Evolutionary conservation across 805 yeast genomes (phyloP).

Genomic region (Pichia pseudocactophila): DNA sequence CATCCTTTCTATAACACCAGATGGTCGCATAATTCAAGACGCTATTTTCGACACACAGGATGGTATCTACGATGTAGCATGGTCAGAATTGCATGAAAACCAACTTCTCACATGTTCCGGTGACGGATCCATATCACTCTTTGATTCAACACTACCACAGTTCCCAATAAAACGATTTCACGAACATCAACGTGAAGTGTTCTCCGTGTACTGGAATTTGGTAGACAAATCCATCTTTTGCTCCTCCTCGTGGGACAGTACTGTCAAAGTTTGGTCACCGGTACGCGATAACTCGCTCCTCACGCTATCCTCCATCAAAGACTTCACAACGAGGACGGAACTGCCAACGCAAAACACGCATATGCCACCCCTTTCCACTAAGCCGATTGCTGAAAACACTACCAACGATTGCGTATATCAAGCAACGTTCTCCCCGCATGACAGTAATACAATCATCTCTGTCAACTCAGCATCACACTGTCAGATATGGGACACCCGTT

Average conservation of each 20-base stretch:
- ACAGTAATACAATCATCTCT: slow-evolving; percentile 56
- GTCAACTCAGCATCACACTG: slow-evolving; percentile 69
- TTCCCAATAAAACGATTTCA: slow-evolving; percentile 68
- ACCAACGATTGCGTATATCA: slow-evolving; percentile 61
- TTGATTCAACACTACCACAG: slow-evolving; percentile 58
- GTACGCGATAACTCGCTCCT: slow-evolving; percentile 44
- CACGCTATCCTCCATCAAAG: slow-evolving; percentile 38
- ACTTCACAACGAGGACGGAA: slow-evolving; percentile 16
- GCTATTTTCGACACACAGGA: slow-evolving; percentile 82
- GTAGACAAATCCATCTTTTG: slow-evolving; percentile 49
- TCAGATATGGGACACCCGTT: slow-evolving; percentile 76
- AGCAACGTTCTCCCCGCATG: slow-evolving; percentile 78
- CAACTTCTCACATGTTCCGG: slow-evolving; percentile 80
- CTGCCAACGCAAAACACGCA: slow-evolving; percentile 6
- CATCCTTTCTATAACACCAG: slow-evolving; percentile 56
- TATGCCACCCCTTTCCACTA: slow-evolving; percentile 30
- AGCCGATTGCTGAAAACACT: slow-evolving; percentile 27
- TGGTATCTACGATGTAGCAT: slow-evolving; percentile 76
- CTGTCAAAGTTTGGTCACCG: slow-evolving; percentile 73
- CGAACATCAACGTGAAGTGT: slow-evolving; percentile 53
- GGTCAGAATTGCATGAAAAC: slow-evolving; percentile 89
- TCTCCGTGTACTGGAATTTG: slow-evolving; percentile 30
- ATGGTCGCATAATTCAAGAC: slow-evolving; percentile 51
- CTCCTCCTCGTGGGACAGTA: slow-evolving; percentile 89
- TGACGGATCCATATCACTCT: slow-evolving; percentile 79